Evolutionary conservation across 331 rosid genomes (phyloP).

Genomic region (Rosa hybrid): DNA sequence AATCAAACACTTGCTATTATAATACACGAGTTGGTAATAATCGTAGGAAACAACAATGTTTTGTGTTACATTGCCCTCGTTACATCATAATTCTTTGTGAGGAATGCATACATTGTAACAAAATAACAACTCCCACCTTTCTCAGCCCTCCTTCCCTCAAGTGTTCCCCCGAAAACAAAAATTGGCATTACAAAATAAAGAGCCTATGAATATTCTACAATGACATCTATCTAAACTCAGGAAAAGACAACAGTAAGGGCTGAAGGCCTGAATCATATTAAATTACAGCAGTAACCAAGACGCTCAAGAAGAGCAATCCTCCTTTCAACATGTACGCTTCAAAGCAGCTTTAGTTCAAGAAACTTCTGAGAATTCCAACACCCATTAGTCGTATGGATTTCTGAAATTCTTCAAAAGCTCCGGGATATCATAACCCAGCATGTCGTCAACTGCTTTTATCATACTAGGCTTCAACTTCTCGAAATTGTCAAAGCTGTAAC

Average conservation of each 20-base stretch:
- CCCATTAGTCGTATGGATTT: constrained; percentile 63
- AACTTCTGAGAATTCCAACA: neutral
- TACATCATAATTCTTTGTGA: neutral
- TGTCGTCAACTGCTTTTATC: constrained; percentile 81
- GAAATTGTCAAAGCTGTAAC: constrained; percentile 72
- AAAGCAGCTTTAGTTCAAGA: neutral
- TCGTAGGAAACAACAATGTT: neutral
- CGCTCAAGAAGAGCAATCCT: constrained; percentile 2
- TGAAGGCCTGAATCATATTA: neutral
- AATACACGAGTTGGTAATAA: too few relatives aligned
- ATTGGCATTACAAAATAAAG: neutral
- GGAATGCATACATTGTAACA: neutral
- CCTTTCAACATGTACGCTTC: neutral
- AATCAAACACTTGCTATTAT: too few relatives aligned
- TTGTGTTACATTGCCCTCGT: neutral
- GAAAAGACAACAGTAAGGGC: neutral
- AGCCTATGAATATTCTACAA: neutral
- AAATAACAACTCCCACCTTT: neutral
- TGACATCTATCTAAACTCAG: neutral
- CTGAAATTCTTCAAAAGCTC: constrained; percentile 74
- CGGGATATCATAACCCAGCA: constrained; percentile 88
- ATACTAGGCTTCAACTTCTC: constrained; percentile 81
- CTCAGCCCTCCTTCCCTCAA: neutral
- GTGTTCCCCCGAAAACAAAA: neutral
- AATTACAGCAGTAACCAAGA: neutral